Percentiles rank a stretch among this genome's conserved stretches.
phyloP scores from a whole-genome alignment of 352 stramenopile genomes.

The Phytophthora uliginosa region DNA sequence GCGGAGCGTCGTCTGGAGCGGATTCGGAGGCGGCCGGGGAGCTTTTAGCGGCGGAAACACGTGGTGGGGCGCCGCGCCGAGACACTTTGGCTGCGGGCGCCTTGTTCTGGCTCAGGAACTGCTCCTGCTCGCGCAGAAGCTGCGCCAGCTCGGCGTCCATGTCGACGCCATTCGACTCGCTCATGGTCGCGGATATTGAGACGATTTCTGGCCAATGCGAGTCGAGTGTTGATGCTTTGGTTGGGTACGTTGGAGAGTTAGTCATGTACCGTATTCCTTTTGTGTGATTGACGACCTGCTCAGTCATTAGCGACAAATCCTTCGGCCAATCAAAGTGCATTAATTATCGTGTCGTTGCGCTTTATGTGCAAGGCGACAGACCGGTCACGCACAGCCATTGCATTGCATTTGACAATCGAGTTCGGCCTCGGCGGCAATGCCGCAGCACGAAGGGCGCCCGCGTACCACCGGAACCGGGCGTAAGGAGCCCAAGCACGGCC shows the following conservation, averaged over 20 bases:
- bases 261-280: background rate
- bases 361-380: background rate
- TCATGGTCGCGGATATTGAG: constrained; percentile 15
- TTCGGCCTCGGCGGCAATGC: background rate
- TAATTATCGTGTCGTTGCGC: background rate
- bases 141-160: constrained; percentile 83
- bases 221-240: no score
- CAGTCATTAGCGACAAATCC: background rate
- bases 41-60: constrained; percentile 16
- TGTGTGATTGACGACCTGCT: background rate
- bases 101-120: constrained; percentile 74
- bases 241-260: no score
- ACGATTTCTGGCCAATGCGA: no score
- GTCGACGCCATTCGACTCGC: constrained; percentile 44
- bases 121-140: constrained; percentile 85
- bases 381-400: no score
- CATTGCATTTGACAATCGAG: no score
- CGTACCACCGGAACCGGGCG: background rate
- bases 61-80: constrained; percentile 20
- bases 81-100: constrained; percentile 68
- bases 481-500: background rate
- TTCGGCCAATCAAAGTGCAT: background rate
- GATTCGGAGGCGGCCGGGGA: constrained; percentile 7
- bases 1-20: constrained; percentile 24
- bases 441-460: background rate